These are phyloP conservation scores for Didymella keratinophila DNA, from an alignment of 2,329 filamentous ascomycete species.

Conservation along the genomic window DNA sequence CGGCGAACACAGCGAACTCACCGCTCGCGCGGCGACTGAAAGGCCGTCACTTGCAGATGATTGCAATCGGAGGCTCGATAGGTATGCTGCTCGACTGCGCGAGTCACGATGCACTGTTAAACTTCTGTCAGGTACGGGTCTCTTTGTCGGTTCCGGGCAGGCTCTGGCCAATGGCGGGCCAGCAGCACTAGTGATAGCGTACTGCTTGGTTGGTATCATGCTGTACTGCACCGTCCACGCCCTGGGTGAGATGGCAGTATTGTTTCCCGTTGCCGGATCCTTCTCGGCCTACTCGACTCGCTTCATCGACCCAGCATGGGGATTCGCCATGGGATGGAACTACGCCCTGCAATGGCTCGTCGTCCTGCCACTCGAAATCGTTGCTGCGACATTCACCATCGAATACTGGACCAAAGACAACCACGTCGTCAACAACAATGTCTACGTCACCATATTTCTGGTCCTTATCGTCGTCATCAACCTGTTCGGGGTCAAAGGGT, in stretches of 20 bases:
- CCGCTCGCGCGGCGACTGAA: constrained; percentile 70
- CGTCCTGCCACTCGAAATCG: constrained; percentile 83
- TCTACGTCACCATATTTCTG: constrained; percentile 52
- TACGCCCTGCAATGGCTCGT: constrained; percentile 89
- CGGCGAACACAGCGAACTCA: constrained; percentile 71
- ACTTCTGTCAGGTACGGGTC: constrained; percentile 58
- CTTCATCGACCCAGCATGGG: constrained; percentile 93
- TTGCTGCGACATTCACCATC: constrained; percentile 81
- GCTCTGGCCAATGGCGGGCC: constrained; percentile 61
- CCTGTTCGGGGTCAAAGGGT: constrained; percentile 18
- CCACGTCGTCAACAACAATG: constrained; percentile 29
- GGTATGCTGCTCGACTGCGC: constrained; percentile 46
- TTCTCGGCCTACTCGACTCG: constrained; percentile 92
- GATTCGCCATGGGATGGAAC: constrained; percentile 96
- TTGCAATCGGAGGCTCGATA: constrained; percentile 76
- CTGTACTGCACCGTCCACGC: constrained; percentile 90
- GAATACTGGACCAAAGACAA: constrained; percentile 69
- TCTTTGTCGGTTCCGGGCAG: constrained; percentile 67
- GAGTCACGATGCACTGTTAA: constrained; percentile 23
- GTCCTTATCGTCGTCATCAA: constrained; percentile 50
- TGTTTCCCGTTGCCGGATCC: constrained; percentile 89
- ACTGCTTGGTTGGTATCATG: constrained; percentile 63
- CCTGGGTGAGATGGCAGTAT: constrained; percentile 87
- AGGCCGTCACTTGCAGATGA: constrained; percentile 82
- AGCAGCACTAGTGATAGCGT: constrained; percentile 2